These are phyloP conservation scores for Coprinopsis cinerea DNA, from an alignment of 768 basidiomycete species.

Conservation along the genomic window DNA sequence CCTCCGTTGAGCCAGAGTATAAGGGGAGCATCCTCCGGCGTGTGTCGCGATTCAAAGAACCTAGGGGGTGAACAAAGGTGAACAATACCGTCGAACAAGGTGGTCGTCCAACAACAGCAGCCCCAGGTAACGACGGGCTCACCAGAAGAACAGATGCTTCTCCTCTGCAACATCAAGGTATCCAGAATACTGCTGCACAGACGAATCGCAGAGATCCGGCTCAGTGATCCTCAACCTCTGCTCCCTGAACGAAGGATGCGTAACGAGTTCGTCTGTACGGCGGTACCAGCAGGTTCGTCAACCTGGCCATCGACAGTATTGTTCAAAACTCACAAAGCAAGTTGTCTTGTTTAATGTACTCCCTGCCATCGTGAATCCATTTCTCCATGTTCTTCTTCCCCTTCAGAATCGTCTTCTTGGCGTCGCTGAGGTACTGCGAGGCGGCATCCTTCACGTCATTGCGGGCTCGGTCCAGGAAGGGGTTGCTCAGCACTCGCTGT, in stretches of 20 bases:
- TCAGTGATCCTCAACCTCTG: conserved; percentile 59
- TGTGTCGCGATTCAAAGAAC: conserved; percentile 83
- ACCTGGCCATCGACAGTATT: background rate
- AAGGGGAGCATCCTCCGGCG: conserved; percentile 74
- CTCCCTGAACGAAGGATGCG: conserved; percentile 40
- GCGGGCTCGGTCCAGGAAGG: background rate
- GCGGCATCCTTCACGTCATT: conserved; percentile 20
- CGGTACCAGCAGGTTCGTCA: background rate
- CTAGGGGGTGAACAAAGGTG: conserved; percentile 26
- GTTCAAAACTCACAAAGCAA: conserved; percentile 51
- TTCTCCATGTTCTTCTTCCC: conserved; percentile 48
- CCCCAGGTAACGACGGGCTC: too few species aligned
- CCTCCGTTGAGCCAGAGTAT: conserved; percentile 90
- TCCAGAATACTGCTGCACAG: conserved; percentile 78
- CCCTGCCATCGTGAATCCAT: conserved; percentile 57
- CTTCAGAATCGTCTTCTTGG: conserved; percentile 36
- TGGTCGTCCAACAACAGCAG: too few species aligned
- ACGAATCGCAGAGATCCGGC: conserved; percentile 70
- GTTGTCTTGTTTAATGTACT: conserved; percentile 67
- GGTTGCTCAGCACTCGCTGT: conserved; percentile 14
- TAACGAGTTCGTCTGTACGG: conserved; percentile 62
- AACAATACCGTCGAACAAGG: too few species aligned
- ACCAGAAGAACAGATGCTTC: conserved; percentile 89
- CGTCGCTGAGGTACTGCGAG: conserved; percentile 33
- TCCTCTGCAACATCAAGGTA: conserved; percentile 78